phyloP scores from a whole-genome alignment of 139 green algal genomes.

The Haematococcus sp. region DNA sequence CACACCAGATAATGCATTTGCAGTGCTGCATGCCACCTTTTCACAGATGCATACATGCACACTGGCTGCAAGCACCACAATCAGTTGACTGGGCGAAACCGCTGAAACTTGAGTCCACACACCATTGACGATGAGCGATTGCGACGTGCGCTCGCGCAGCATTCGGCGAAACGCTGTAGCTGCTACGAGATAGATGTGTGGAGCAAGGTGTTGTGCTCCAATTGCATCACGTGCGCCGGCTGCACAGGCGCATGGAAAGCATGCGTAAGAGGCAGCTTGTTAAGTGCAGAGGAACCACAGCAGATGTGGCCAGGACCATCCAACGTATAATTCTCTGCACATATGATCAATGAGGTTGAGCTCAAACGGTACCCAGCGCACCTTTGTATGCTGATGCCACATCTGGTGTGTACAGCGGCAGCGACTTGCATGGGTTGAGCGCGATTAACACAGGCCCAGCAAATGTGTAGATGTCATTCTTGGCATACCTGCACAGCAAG shows the following conservation, averaged over 20 bases:
- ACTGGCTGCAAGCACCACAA: too few relatives aligned
- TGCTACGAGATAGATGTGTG: constrained; percentile 83
- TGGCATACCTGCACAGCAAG: constrained; percentile 48
- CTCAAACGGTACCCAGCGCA: constrained; percentile 16
- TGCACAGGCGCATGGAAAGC: too few relatives aligned
- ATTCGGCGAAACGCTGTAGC: constrained; percentile 77
- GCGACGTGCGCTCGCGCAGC: constrained; percentile 47
- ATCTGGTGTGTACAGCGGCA: constrained; percentile 77
- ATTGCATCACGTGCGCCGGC: constrained; percentile 29
- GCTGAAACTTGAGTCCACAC: neutral
- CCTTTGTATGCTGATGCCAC: constrained; percentile 64
- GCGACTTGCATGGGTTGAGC: constrained; percentile 80
- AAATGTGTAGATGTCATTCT: constrained; percentile 79
- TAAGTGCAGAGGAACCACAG: too few relatives aligned
- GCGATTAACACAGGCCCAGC: constrained; percentile 85
- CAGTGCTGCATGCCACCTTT: too few relatives aligned
- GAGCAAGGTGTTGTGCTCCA: constrained; percentile 35
- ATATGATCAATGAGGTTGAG: neutral
- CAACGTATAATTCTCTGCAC: too few relatives aligned
- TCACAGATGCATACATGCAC: too few relatives aligned
- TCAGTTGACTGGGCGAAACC: too few relatives aligned
- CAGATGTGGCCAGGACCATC: too few relatives aligned
- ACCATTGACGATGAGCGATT: constrained; percentile 57
- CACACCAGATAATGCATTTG: too few relatives aligned
- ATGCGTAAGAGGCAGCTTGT: too few relatives aligned